Evolutionary conservation across 352 stramenopile species (phyloP), one percentile per base, ranked within the genome.

Genomic region (Pythium dissimile): DNA sequence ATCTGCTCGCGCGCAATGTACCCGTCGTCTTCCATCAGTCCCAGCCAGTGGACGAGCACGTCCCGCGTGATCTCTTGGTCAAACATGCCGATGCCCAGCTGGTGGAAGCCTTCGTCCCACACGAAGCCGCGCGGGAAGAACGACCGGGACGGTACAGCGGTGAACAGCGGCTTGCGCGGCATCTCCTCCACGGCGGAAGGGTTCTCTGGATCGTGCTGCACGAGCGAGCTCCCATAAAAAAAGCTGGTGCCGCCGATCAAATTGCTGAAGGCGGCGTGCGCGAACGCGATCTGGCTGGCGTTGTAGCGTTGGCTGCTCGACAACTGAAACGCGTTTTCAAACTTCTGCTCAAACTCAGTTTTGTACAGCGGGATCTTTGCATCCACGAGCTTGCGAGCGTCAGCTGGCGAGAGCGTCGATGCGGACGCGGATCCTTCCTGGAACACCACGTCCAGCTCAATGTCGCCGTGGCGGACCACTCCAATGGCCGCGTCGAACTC

Each of bases 101-200:
- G 85, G 59, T 98, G 93, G 64, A 98, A 98, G 13, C 93, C 92
- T 85, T 98, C 93, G 55, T 98, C 93, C 93, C 93, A 98, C 1
- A 97, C 45, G 44, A 98, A 98, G 0, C 93, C 93, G 20, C 93
- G 75, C 11, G 93, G 93, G 62, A 98, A 98, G 65, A 98, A 97
- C 32, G 88, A 97, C 10, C 93, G 75, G 18, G 88, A 97, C n/a
- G 93, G 93, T 10, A 96, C 82, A 5, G 78, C 88, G 8, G 93
- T 95, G 56, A 96, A 95, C 27, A 98, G 73, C 12, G 81, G 59
- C 55, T 74, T 80, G 5, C 62, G 50, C 0, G 66, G 52, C 1
- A 72, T 77, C 38, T 86, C 75, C 16, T 71, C 45, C 7, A 88
- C 30, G 1, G 71, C 48, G 5, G 61, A 48, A 7, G 67, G 52